phyloP scores from a whole-genome alignment of 2,329 filamentous ascomycete genomes.

The Mycocentrospora acerina region DNA sequence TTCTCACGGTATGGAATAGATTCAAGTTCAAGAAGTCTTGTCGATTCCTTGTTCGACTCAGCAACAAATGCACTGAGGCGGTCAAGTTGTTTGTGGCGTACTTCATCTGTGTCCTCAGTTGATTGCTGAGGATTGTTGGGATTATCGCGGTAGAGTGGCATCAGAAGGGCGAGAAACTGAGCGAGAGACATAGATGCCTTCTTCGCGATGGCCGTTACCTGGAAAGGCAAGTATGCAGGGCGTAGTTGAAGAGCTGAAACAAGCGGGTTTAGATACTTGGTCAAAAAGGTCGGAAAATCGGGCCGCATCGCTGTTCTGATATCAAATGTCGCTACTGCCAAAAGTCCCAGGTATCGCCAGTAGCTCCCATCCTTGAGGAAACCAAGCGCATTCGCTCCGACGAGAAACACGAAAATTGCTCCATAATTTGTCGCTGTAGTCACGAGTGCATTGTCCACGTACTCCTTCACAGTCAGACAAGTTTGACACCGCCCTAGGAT shows the following conservation, averaged over 20 bases:
- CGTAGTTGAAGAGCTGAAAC: conserved; percentile 46
- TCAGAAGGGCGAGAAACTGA: conserved; percentile 37
- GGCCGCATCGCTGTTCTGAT: conserved; percentile 58
- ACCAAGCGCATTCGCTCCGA: conserved; percentile 38
- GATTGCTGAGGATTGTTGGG: conserved; percentile 19
- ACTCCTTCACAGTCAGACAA: conserved; percentile 71
- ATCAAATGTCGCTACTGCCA: conserved; percentile 59
- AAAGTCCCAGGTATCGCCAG: conserved; percentile 55
- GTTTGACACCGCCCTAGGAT: conserved; percentile 56
- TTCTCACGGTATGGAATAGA: conserved; percentile 80
- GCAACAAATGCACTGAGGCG: conserved; percentile 63
- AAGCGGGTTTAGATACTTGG: conserved; percentile 52
- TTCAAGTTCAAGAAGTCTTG: conserved; percentile 72
- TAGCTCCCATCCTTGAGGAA: conserved; percentile 38
- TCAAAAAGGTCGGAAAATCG: conserved; percentile 46
- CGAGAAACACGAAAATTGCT: conserved; percentile 27
- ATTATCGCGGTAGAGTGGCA: conserved; percentile 38
- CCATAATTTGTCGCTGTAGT: conserved; percentile 28
- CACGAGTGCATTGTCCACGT: conserved; percentile 63
- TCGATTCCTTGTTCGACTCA: conserved; percentile 68
- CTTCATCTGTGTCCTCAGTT: conserved; percentile 32
- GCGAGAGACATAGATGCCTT: conserved; percentile 71
- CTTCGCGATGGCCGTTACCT: conserved; percentile 73
- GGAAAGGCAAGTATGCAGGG: conserved; percentile 77
- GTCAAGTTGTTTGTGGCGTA: conserved; percentile 62